Evolutionary conservation across 371 early-diverging fungal species (phyloP).

Genomic region (Rhizopus arrhizus): DNA sequence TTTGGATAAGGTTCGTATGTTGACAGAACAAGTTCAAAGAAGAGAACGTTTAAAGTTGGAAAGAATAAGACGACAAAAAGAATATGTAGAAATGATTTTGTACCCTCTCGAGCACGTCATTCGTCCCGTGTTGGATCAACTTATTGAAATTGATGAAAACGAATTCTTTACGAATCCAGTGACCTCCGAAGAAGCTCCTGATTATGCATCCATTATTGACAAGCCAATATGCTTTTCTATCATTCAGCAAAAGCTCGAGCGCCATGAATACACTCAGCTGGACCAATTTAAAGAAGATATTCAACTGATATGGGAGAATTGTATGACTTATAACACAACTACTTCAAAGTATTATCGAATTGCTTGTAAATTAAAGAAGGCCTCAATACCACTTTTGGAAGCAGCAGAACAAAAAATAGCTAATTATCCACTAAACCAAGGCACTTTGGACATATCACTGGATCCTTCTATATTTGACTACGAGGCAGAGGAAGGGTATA

Average conservation of each 20-base stretch:
- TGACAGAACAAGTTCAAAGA: constrained; percentile 83
- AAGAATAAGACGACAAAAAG: constrained; percentile 57
- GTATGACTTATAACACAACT: constrained; percentile 73
- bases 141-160: constrained; percentile 64
- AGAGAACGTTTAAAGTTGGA: constrained; percentile 85
- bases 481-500: not conserved
- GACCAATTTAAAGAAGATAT: constrained; percentile 59
- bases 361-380: constrained; percentile 40
- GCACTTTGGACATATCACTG: constrained; percentile 5
- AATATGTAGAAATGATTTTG: constrained; percentile 68
- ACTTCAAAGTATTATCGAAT: constrained; percentile 71
- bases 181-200: constrained; percentile 72
- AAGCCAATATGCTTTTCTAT: constrained; percentile 62
- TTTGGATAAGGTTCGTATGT: constrained; percentile 81
- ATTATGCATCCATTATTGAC: constrained; percentile 75
- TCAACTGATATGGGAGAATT: constrained; percentile 72
- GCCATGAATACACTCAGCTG: constrained; percentile 38
- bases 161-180: constrained; percentile 68
- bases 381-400: constrained; percentile 8
- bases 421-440: not conserved
- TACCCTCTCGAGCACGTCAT: constrained; percentile 73
- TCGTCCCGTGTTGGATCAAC: constrained; percentile 62
- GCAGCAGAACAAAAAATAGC: constrained; percentile 5
- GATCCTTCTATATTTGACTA: constrained; percentile 16
- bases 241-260: constrained; percentile 45